Evolutionary conservation across 2,329 filamentous ascomycete genomes (phyloP).

Genomic region (Tolypocladium tropicale): DNA sequence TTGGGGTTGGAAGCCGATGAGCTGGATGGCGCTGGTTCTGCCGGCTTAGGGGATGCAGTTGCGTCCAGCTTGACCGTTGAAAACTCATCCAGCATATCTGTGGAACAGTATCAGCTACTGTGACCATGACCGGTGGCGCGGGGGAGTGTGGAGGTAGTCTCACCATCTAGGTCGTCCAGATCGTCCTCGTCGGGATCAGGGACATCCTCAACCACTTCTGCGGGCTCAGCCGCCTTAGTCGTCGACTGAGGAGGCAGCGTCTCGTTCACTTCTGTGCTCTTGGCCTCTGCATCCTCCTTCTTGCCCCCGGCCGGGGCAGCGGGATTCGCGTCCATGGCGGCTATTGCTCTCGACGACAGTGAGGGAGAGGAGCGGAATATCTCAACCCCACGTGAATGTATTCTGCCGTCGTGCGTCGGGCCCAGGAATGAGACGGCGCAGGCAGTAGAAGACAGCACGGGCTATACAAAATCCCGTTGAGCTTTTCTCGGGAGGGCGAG

Average conservation of each 20-base stretch:
- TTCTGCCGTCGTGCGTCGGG: not conserved
- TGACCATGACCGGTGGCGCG: not conserved
- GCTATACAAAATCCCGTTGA: not conserved
- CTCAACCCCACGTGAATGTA: conserved; percentile 7
- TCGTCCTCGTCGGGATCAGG: conserved; percentile 91
- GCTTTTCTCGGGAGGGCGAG: not conserved
- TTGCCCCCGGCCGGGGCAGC: conserved; percentile 11
- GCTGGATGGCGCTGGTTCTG: conserved; percentile 11
- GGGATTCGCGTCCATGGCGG: conserved; percentile 10
- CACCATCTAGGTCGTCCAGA: conserved; percentile 83
- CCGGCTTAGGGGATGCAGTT: conserved; percentile 11
- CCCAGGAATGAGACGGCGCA: not conserved
- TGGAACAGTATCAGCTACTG: conserved; percentile 2
- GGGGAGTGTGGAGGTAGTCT: conserved; percentile 7
- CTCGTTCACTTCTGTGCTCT: conserved; percentile 2
- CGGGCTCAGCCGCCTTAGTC: conserved; percentile 4
- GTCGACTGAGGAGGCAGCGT: not conserved
- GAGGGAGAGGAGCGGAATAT: not conserved
- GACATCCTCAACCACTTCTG: conserved; percentile 39
- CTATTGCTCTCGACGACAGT: too few species aligned
- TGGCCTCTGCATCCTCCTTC: conserved; percentile 10
- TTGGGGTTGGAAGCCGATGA: conserved; percentile 24
- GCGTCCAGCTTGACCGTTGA: conserved; percentile 46
- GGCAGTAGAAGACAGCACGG: not conserved
- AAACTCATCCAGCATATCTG: conserved; percentile 92